Conservation (phyloP, 108 stramenopile genomes). For the Conticribra guillardii region DNA sequence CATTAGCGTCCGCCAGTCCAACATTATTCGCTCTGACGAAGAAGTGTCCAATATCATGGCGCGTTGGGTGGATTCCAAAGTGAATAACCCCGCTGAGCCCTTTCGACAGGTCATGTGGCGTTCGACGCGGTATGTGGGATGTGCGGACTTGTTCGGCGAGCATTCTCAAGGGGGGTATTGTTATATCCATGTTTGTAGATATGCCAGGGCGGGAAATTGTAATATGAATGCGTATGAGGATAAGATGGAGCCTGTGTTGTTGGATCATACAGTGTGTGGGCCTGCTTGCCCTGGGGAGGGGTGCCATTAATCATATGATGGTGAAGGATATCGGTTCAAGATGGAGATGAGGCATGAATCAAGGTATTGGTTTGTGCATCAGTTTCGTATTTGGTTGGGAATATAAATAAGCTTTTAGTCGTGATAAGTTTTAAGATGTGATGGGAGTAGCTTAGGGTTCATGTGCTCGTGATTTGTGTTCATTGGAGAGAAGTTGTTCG, state of each 20-base stretch:
- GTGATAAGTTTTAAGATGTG: too few species aligned
- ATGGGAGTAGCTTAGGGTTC: too few species aligned
- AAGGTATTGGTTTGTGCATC: too few species aligned
- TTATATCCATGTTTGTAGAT: constrained; percentile 43
- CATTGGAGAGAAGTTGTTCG: too few species aligned
- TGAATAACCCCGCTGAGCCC: not conserved
- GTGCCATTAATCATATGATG: constrained; percentile 25
- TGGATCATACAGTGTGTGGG: constrained; percentile 34
- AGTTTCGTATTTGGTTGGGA: too few species aligned
- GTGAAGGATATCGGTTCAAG: not conserved
- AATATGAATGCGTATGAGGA: constrained; percentile 25
- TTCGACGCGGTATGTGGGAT: constrained; percentile 41
- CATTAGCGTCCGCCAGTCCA: not conserved
- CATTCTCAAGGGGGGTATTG: constrained; percentile 22
- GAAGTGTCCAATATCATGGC: not conserved
- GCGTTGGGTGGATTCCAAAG: constrained; percentile 15
- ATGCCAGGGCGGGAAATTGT: constrained; percentile 52
- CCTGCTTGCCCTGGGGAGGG: constrained; percentile 38
- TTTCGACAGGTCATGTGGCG: constrained; percentile 14
- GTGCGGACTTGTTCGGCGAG: constrained; percentile 10
- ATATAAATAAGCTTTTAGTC: too few species aligned
- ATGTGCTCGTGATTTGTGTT: too few species aligned
- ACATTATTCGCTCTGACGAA: not conserved
- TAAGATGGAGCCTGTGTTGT: constrained; percentile 29
- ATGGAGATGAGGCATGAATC: not conserved